phyloP scores from a whole-genome alignment of 257 asterid species.

The Ehretia macrophylla region DNA sequence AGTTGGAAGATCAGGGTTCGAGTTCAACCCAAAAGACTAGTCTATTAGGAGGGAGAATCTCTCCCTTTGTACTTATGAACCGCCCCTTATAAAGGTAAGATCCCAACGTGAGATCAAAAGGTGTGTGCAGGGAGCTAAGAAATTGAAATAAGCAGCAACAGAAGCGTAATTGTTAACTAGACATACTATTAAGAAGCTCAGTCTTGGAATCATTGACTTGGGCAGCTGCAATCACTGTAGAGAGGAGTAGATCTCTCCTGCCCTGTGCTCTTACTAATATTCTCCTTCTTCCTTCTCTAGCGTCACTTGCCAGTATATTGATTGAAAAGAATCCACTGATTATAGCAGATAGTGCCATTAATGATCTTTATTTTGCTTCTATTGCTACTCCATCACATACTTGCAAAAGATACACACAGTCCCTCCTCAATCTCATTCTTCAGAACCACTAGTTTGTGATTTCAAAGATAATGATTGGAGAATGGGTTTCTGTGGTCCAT shows the following conservation, averaged over 20 bases:
- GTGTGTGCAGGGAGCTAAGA: background rate
- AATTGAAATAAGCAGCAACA: background rate
- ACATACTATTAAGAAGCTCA: constrained; percentile 63
- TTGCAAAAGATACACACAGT: background rate
- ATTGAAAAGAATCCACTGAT: constrained; percentile 20
- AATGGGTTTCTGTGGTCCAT: background rate
- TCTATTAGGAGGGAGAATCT: too few species aligned
- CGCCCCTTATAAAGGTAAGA: too few species aligned
- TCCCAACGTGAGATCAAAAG: background rate
- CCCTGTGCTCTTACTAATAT: constrained; percentile 21
- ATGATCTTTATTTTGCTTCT: constrained; percentile 1
- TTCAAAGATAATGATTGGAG: background rate
- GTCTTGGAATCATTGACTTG: constrained; percentile 49
- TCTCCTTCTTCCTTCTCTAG: constrained; percentile 17
- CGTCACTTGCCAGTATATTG: constrained; percentile 20
- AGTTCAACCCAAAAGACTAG: too few species aligned
- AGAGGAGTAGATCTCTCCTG: constrained; percentile 53
- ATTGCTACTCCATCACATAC: background rate
- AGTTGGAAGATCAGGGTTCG: too few species aligned
- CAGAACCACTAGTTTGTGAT: background rate
- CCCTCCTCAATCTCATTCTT: background rate
- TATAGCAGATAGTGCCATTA: constrained; percentile 37
- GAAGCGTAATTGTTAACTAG: too few species aligned
- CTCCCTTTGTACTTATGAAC: too few species aligned
- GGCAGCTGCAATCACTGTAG: constrained; percentile 22